Evolutionary conservation across 306 rosid genomes (phyloP).

Genomic region (Luffa aegyptiaca): DNA sequence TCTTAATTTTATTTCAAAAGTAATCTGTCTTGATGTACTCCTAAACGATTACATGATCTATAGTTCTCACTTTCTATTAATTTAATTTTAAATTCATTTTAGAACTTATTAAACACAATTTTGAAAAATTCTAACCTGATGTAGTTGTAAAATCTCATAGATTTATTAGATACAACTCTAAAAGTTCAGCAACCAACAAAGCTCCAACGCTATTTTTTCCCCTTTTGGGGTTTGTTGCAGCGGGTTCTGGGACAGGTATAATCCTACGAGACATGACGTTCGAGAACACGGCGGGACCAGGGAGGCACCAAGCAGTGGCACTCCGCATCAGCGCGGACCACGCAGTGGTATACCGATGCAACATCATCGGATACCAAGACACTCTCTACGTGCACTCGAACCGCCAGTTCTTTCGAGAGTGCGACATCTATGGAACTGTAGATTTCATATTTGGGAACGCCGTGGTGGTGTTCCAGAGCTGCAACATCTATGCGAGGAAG

Average conservation of each 20-base stretch:
- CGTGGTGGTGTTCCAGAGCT: slow-evolving; percentile 71
- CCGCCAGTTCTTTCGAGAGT: slow-evolving; percentile 73
- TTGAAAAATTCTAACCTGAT: too few species aligned
- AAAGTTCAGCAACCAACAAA: too few species aligned
- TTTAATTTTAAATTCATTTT: too few species aligned
- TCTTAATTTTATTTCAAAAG: neutral
- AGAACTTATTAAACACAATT: too few species aligned
- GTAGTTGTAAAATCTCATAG: too few species aligned
- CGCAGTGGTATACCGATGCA: slow-evolving; percentile 67
- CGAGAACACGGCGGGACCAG: slow-evolving; percentile 77
- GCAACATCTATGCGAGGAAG: slow-evolving; percentile 59
- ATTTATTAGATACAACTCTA: too few species aligned
- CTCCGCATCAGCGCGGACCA: slow-evolving; percentile 81
- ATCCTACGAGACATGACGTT: slow-evolving; percentile 78
- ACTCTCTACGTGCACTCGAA: slow-evolving; percentile 77
- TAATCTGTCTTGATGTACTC: neutral
- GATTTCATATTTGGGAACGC: slow-evolving; percentile 94
- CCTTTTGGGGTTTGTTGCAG: slow-evolving; percentile 17
- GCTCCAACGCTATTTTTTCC: too few species aligned
- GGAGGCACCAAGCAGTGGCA: slow-evolving; percentile 82
- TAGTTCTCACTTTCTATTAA: neutral
- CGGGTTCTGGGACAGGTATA: slow-evolving; percentile 69
- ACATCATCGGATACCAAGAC: slow-evolving; percentile 68
- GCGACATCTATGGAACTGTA: slow-evolving; percentile 61
- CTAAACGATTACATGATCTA: neutral